Evolutionary conservation across 1,284 basidiomycete species (phyloP).

Genomic region (Ganoderma lingzhi): DNA sequence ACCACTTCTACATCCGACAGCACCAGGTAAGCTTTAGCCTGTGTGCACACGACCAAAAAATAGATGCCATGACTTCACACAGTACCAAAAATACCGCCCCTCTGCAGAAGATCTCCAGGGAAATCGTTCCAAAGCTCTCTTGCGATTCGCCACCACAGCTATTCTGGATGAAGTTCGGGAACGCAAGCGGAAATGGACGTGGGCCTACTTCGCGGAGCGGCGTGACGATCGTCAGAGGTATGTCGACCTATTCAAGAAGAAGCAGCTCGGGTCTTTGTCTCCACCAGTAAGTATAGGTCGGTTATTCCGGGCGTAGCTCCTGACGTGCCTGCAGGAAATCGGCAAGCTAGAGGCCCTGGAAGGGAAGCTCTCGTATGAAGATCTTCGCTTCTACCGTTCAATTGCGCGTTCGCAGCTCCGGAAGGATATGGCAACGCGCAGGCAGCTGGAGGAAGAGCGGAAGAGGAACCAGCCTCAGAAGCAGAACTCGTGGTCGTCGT

Average conservation of each 20-base stretch:
- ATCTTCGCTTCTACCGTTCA: conserved; percentile 97
- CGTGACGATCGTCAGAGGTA: conserved; percentile 89
- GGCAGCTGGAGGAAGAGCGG: conserved; percentile 76
- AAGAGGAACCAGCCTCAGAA: conserved; percentile 56
- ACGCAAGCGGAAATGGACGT: conserved; percentile 88
- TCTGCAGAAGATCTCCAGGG: conserved; percentile 64
- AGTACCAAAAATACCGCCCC: conserved; percentile 89
- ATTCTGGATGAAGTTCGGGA: conserved; percentile 91
- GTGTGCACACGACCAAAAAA: conserved; percentile 3
- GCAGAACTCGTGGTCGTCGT: conserved; percentile 75
- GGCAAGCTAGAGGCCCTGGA: conserved; percentile 77
- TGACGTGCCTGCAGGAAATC: conserved; percentile 59
- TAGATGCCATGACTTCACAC: conserved; percentile 17
- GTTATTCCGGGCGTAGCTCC: neutral
- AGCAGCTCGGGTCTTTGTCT: conserved; percentile 62
- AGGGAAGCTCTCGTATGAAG: conserved; percentile 89
- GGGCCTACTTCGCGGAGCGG: conserved; percentile 91
- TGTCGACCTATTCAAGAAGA: conserved; percentile 89
- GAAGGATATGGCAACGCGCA: conserved; percentile 82
- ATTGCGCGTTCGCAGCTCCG: conserved; percentile 91
- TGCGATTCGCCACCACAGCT: conserved; percentile 85
- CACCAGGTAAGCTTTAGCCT: conserved; percentile 67
- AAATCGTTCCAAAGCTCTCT: conserved; percentile 78
- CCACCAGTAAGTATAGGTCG: conserved; percentile 51
- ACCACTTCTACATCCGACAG: conserved; percentile 94